Percentiles rank a stretch among this genome's conserved stretches.
Conservation (phyloP, 305 asterid species). For the Solanum hybrid region DNA sequence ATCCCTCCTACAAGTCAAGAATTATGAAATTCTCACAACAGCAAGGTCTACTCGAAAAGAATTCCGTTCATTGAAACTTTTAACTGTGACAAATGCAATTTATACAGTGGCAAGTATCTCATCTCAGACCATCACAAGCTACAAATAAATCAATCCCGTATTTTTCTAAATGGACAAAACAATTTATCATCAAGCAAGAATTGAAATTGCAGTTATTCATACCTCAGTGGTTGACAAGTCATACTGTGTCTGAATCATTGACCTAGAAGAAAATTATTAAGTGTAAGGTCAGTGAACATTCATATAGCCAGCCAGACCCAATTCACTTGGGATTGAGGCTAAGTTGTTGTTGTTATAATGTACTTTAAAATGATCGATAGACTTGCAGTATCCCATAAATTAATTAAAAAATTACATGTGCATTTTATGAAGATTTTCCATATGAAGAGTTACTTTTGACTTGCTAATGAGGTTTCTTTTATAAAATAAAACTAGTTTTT, state of each 20-base stretch:
- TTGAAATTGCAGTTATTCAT: background rate
- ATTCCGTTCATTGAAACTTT: background rate
- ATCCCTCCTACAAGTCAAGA: background rate
- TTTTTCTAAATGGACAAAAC: background rate
- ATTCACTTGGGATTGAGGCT: background rate
- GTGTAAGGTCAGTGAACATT: background rate
- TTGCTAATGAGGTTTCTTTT: background rate
- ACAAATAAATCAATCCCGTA: background rate
- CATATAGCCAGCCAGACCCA: background rate
- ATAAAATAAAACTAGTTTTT: background rate
- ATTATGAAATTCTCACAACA: conserved; percentile 1
- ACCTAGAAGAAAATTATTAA: background rate
- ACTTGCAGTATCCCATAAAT: background rate
- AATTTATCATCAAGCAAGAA: background rate
- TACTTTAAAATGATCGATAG: background rate
- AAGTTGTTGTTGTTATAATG: background rate
- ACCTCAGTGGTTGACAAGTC: conserved; percentile 3
- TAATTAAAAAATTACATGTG: background rate
- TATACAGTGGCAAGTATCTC: background rate
- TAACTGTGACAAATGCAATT: background rate
- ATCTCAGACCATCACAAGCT: conserved; percentile 2
- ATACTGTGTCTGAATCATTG: background rate
- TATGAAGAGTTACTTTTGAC: background rate
- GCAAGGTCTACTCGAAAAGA: background rate
- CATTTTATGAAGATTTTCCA: background rate